phyloP scores from a whole-genome alignment of 352 stramenopile species.

The Phytophthora foliorum region DNA sequence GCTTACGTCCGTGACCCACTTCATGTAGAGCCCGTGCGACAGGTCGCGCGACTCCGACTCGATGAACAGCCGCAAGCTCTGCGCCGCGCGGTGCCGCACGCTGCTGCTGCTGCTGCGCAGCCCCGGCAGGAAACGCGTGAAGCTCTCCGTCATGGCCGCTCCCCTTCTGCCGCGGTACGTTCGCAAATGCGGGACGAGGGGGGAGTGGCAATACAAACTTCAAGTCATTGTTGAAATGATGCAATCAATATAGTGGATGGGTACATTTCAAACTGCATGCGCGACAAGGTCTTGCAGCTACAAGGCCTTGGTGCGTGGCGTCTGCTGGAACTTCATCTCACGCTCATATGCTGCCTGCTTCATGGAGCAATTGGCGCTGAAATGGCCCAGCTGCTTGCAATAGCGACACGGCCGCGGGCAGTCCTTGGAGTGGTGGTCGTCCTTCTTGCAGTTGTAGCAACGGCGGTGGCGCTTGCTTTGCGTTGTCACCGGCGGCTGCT shows the following conservation, averaged over 20 bases:
- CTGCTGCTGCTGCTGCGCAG: slow-evolving; percentile 75
- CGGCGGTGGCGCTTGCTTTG: slow-evolving; percentile 65
- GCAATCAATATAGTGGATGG: not conserved
- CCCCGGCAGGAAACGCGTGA: slow-evolving; percentile 79
- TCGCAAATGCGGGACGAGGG: slow-evolving; percentile 22
- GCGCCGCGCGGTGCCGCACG: slow-evolving; percentile 72
- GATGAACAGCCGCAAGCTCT: slow-evolving; percentile 84
- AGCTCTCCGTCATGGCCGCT: slow-evolving; percentile 64
- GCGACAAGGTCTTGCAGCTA: too few species aligned
- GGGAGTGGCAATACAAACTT: slow-evolving; percentile 27
- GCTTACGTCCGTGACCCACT: slow-evolving; percentile 88
- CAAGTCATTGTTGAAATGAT: slow-evolving; percentile 6
- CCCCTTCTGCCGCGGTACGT: slow-evolving; percentile 20
- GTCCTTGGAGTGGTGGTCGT: slow-evolving; percentile 79
- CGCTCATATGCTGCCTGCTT: slow-evolving; percentile 63
- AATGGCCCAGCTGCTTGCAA: slow-evolving; percentile 81
- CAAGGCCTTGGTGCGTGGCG: slow-evolving; percentile 74
- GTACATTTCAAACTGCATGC: too few species aligned
- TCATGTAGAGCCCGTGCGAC: slow-evolving; percentile 87
- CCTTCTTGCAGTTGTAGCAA: slow-evolving; percentile 91
- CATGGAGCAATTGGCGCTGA: slow-evolving; percentile 77
- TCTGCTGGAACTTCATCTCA: slow-evolving; percentile 62
- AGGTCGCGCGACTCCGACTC: slow-evolving; percentile 90
- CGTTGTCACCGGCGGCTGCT: slow-evolving; percentile 32
- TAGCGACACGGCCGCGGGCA: slow-evolving; percentile 84